Conservation (phyloP, 2,329 filamentous ascomycete genomes). For the Fusarium sp. region DNA sequence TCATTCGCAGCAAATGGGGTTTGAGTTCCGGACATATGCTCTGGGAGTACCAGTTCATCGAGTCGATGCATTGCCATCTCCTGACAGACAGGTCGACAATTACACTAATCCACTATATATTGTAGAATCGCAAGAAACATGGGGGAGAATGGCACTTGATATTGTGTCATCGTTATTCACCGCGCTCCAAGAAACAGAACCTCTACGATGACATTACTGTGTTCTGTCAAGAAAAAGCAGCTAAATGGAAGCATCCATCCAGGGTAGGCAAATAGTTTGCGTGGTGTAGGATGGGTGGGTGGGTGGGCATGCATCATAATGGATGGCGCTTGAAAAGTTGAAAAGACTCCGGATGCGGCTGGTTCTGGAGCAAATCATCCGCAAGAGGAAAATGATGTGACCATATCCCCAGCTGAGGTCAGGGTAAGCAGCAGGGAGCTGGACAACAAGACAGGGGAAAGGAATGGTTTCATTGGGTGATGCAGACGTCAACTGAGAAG, state of each 20-base stretch:
- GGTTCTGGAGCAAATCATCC: slow-evolving; percentile 10
- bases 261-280: neutral
- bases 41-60: slow-evolving; percentile 7
- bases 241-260: neutral
- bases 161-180: neutral
- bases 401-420: slow-evolving; percentile 25
- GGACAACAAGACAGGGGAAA: slow-evolving; percentile 23
- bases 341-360: neutral
- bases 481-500: slow-evolving; percentile 19
- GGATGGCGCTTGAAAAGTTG: neutral
- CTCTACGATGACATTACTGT: neutral
- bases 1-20: neutral
- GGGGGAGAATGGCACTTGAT: slow-evolving; percentile 3
- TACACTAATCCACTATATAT: slow-evolving; percentile 8
- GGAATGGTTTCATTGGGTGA: slow-evolving; percentile 24
- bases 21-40: neutral
- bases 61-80: neutral
- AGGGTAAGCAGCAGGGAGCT: slow-evolving; percentile 25
- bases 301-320: neutral
- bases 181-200: neutral
- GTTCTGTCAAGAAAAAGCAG: neutral
- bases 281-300: slow-evolving; percentile 1
- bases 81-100: neutral
- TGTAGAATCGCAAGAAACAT: slow-evolving; percentile 1
- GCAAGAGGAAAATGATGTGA: slow-evolving; percentile 29